Percentiles rank a stretch among this genome's conserved stretches.
These are phyloP conservation scores for Rhodotorula sp. DNA, from an alignment of 1,284 basidiomycete species.

Conservation along the genomic window DNA sequence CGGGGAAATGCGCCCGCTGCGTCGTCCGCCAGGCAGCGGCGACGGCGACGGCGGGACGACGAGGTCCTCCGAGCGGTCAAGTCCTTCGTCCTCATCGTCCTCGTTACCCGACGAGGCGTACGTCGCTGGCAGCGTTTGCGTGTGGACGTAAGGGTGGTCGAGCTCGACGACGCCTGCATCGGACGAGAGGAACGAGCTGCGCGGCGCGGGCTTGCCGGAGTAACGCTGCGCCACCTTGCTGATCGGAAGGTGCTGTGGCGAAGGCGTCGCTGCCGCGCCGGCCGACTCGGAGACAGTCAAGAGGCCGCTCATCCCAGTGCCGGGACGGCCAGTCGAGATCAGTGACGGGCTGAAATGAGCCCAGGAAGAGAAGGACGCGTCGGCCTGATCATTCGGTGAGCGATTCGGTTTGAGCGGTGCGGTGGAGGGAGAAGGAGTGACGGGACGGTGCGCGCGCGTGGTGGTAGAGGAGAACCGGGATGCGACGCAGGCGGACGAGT, in stretches of 20 bases:
- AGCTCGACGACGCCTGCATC: background rate
- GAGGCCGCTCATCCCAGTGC: background rate
- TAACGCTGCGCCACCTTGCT: no score
- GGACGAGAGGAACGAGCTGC: conserved; percentile 5
- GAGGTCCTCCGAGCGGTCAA: background rate
- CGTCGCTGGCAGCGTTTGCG: conserved; percentile 5
- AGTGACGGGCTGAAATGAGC: background rate
- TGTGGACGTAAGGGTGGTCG: conserved; percentile 8
- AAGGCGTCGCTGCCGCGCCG: no score
- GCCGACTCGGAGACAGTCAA: background rate
- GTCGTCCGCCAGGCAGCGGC: background rate
- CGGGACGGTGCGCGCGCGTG: background rate
- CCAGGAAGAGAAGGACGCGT: background rate
- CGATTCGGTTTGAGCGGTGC: background rate
- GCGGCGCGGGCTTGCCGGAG: background rate
- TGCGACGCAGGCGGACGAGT: no score
- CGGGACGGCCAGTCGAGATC: background rate
- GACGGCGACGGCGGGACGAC: conserved; percentile 3
- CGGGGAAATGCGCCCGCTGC: background rate
- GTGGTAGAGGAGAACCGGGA: background rate
- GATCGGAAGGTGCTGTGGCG: background rate
- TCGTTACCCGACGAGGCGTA: background rate
- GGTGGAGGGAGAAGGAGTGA: background rate
- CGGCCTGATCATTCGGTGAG: background rate
- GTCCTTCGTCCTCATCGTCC: background rate